phyloP scores from a whole-genome alignment of 345 rosid species.

The Geranium rotundifolium region DNA sequence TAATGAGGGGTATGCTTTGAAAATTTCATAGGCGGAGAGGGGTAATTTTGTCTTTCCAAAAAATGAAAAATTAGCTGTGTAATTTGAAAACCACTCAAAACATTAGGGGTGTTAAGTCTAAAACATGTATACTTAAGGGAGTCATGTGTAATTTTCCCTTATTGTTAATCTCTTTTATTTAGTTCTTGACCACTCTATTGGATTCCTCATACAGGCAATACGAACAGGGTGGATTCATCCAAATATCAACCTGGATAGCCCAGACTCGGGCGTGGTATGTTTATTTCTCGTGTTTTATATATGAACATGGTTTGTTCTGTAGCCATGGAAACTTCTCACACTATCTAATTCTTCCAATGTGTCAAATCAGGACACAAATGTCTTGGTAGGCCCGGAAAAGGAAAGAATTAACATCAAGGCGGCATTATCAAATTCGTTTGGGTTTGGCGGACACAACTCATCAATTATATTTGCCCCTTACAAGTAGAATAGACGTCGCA shows the following conservation, averaged over 20 bases:
- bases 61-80: too few species aligned
- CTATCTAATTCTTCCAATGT: conserved; percentile 2
- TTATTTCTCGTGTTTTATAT: neutral
- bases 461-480: conserved; percentile 86
- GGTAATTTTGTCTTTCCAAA: too few species aligned
- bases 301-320: neutral
- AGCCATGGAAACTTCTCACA: neutral
- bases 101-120: too few species aligned
- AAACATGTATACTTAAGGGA: too few species aligned
- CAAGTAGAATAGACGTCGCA: conserved; percentile 28
- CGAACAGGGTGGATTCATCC: conserved; percentile 17
- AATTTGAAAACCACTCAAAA: too few species aligned
- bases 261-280: conserved; percentile 24
- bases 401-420: conserved; percentile 73
- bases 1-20: too few species aligned
- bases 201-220: conserved; percentile 51
- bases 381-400: conserved; percentile 76
- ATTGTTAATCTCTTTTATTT: neutral
- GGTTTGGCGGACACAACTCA: conserved; percentile 94
- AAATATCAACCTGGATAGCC: too few species aligned
- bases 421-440: conserved; percentile 84
- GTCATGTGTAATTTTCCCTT: too few species aligned
- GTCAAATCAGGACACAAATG: conserved; percentile 44
- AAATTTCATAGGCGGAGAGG: too few species aligned
- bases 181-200: conserved; percentile 7